Conservation (phyloP, 306 rosid genomes). For the Herpetospermum pedunculosum region DNA sequence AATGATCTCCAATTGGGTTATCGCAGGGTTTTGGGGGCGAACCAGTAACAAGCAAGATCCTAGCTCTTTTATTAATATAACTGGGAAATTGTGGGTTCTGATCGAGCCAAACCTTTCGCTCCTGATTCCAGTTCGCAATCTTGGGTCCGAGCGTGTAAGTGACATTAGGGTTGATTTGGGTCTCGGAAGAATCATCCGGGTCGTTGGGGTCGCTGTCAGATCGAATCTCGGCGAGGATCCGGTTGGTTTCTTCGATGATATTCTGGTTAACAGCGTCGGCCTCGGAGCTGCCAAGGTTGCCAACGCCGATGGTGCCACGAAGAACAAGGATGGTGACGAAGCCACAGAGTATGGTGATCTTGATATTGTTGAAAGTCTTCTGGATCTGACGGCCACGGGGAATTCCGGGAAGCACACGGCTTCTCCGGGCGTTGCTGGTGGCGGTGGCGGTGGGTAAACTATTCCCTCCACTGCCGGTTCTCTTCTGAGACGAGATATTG, state of each 20-base stretch:
- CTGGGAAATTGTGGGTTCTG: conserved; percentile 66
- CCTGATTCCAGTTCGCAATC: conserved; percentile 55
- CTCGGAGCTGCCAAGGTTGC: conserved; percentile 55
- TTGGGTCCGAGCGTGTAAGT: conserved; percentile 81
- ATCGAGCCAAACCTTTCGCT: conserved; percentile 49
- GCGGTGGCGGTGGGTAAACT: conserved; percentile 24
- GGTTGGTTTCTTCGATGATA: conserved; percentile 71
- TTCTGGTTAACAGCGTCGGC: conserved; percentile 60
- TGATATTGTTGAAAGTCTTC: conserved; percentile 84
- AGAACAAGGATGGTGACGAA: conserved; percentile 95
- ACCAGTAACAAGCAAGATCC: conserved; percentile 75
- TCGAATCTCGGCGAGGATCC: conserved; percentile 93
- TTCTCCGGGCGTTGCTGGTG: conserved; percentile 20
- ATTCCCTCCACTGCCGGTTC: conserved; percentile 20
- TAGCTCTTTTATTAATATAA: conserved; percentile 52
- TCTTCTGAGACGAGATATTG: conserved; percentile 37
- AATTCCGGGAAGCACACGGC: conserved; percentile 10
- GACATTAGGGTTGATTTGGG: conserved; percentile 37
- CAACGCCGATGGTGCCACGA: conserved; percentile 90
- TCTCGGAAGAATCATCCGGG: conserved; percentile 36
- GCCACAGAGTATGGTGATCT: conserved; percentile 87
- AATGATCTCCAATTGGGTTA: conserved; percentile 92
- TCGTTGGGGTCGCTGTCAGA: conserved; percentile 71
- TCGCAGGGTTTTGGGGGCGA: conserved; percentile 97
- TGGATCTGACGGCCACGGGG: conserved; percentile 89